Base-by-base conservation (phyloP, 176 grass and related monocot species). In the Panicum miliaceum region DNA sequence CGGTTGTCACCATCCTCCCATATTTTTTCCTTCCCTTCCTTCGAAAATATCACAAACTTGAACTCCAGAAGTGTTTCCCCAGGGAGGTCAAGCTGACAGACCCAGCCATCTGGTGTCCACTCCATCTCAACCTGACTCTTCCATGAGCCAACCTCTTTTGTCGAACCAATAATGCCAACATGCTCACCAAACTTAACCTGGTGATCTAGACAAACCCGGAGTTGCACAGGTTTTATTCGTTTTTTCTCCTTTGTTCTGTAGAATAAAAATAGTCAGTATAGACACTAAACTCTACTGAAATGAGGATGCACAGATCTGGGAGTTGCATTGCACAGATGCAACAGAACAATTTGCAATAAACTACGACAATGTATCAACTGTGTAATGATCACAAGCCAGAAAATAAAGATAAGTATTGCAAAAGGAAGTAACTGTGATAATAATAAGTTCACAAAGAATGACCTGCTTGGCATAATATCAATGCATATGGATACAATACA, bases 131-230 rank as follows among this genome's bases (percentile, higher is more conserved):
- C 77, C 34, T 82, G 89, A 26, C 84, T 84, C 78, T 88, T 81
- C 95, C 95, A 98, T 65, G 81, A 91, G 40, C 95, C 95, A 12
- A 98, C 82, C 82, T 95, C 91, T 86, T 93, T 80, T 42, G 56
- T 4, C 12, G 95, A 95, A 45, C 95, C 95, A 42, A 91, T 75
- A 22, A 98, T 82, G 34, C 89, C 90, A 78, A 95, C 82, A 66
- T 98, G 95, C 90, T 98, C 82, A 6, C 95, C 95, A 83, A 91
- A 97, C 89, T 88, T 72, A 40, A 97, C 95, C 78, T 97, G 92
- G 84, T 97, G 92, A 36, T 91, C 74, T 76, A 97, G 71, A 50
- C 56, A 90, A 79, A 94, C 51, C 23, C 23, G 84, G 18, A 97
- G 72, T 47, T 56, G 79, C 64, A 94, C 87, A 46, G 84, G 76